Base-by-base conservation (phyloP, 1,139 yeast genomes). In the Scheffersomyces titani region DNA sequence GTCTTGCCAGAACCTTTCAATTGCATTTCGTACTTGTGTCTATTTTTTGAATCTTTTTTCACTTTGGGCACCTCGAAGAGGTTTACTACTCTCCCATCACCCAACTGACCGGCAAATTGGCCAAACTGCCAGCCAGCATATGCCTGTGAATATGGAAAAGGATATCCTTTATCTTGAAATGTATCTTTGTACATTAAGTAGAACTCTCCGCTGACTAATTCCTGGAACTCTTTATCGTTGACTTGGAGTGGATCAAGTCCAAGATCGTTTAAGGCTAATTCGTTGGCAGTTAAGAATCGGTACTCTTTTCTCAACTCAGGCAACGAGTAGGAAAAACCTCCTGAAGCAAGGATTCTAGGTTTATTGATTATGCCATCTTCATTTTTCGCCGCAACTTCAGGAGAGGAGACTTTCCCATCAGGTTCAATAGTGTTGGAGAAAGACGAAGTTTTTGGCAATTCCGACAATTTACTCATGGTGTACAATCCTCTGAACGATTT, bases 91-190 rank as follows among this genome's bases (percentile, higher is more conserved):
- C 99, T 77, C 0, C 99, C 99, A 70, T 94, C 99, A 4, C 99
- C 99, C 61, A 94, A 76, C 71, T 94, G 99, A 1, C 98, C 98
- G 0, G 98, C 98, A 85, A 94, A 94, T 63, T 84, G 86, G 3
- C 99, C 98, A 76, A 94, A 94, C 69, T 94, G 99, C 81, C 90
- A 92, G 1, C 99, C 99, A 1, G 98, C 97, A 70, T 94, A 94
- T 0, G 96, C 91, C 70, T 89, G 93, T 6, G 97, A 85, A 73
- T 90, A 93, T 0, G 98, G 98, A 64, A 85, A 85, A 0, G 90
- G 83, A n/a, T 74, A 76, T 0, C 69, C 71, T 45, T 76, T 73
- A 13, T 72, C 72, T 44, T 71, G 65, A 40, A 83, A 71, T 2
- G 62, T 59, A 6, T 64, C 61, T 13, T 65, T 61, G 46, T 70